These are phyloP conservation scores for Penicillium turbatum DNA, from an alignment of 495 filamentous ascomycete species.

Conservation along the genomic window DNA sequence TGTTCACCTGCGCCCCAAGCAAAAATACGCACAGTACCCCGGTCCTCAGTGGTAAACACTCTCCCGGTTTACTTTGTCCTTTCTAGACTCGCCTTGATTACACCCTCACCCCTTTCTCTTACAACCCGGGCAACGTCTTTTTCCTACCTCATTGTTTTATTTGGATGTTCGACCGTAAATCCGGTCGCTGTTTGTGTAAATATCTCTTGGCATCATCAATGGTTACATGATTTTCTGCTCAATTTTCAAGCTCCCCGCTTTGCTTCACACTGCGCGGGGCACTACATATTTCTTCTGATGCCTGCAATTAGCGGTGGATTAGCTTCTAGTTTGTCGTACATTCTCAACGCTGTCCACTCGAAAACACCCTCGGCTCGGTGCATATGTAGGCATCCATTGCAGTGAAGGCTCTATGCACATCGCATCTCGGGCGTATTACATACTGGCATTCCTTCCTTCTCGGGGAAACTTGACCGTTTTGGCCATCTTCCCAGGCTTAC, in stretches of 20 bases:
- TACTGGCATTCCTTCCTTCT: background rate
- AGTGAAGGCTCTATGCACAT: background rate
- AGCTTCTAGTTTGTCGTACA: background rate
- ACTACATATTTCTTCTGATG: background rate
- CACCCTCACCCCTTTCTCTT: constrained; percentile 8
- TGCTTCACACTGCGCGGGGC: background rate
- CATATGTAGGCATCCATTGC: background rate
- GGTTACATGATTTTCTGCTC: constrained; percentile 29
- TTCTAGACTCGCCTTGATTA: constrained; percentile 10
- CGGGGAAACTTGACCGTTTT: background rate
- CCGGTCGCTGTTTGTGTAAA: constrained; percentile 37
- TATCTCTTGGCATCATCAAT: constrained; percentile 46
- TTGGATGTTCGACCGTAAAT: constrained; percentile 23
- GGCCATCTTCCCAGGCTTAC: background rate
- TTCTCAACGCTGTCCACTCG: background rate
- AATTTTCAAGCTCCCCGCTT: background rate
- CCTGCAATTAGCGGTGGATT: background rate
- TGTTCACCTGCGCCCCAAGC: constrained; percentile 74
- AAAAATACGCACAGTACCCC: constrained; percentile 63
- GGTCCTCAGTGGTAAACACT: constrained; percentile 39
- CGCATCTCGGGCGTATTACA: background rate
- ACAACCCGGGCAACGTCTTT: constrained; percentile 19
- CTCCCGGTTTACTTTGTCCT: constrained; percentile 10
- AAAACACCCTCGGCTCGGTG: background rate
- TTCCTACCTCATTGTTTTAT: constrained; percentile 19